phyloP scores from a whole-genome alignment of 148 eudicot genomes.

The Arctostaphylos glauca region DNA sequence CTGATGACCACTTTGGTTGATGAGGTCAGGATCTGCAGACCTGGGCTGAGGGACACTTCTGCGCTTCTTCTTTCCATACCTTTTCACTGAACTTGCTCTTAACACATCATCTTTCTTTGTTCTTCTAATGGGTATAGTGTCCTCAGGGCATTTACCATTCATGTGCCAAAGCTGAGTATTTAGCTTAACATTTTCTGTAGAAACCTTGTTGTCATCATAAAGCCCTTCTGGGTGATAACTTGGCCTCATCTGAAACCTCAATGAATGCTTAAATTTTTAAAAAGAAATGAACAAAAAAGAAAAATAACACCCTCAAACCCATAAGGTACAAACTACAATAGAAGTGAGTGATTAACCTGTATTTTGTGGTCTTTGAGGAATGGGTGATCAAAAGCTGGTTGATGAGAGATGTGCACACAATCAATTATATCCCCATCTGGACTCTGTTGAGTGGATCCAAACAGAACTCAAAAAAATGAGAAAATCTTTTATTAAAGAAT shows the following conservation, averaged over 20 bases:
- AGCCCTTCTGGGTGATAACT: conserved; percentile 82
- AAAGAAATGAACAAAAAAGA: not conserved
- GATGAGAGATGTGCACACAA: conserved; percentile 76
- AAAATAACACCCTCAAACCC: not conserved
- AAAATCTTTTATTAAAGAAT: not conserved
- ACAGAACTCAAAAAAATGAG: not conserved
- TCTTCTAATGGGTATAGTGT: conserved; percentile 81
- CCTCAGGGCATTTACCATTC: conserved; percentile 70
- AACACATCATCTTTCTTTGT: conserved; percentile 76
- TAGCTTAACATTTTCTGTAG: conserved; percentile 28
- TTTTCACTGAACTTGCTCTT: conserved; percentile 84
- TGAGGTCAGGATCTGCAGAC: conserved; percentile 93
- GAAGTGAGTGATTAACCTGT: conserved; percentile 42
- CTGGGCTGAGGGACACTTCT: conserved; percentile 65
- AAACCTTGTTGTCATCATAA: conserved; percentile 55
- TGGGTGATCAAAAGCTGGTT: conserved; percentile 92
- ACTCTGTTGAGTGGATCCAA: conserved; percentile 52
- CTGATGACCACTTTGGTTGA: conserved; percentile 93
- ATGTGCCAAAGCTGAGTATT: conserved; percentile 79
- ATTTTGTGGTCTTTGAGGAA: conserved; percentile 88
- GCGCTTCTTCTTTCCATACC: conserved; percentile 79
- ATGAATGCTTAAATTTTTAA: conserved; percentile 5
- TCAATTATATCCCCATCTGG: conserved; percentile 94
- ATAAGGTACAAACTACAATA: not conserved
- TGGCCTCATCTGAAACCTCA: conserved; percentile 63